Base-by-base conservation (phyloP, 179 eudicot genomes). In the Spergularia azorica region DNA sequence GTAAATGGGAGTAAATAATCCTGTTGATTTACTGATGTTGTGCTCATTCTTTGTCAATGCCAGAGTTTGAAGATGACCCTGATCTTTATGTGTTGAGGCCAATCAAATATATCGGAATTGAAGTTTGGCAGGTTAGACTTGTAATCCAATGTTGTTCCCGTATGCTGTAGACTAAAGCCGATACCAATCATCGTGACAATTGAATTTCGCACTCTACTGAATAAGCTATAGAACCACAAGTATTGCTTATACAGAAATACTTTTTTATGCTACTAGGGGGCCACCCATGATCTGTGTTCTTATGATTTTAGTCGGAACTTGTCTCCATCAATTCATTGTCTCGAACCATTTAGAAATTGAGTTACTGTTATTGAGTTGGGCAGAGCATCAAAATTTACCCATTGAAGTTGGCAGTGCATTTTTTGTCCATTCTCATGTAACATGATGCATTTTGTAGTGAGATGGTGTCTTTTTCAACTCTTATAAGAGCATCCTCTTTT, bases 1-100 rank as follows among this genome's bases (percentile, higher is more conserved):
- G 26, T n/a, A 8, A 11, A 59, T 11, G 46, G 48, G 16, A 38
- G 17, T 0, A 0, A 6, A 70, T 14, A 21, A n/a, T 36, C 56
- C 73, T 16, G 18, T 46, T 3, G 14, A 63, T 66, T 65, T 56
- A 72, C 56, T 60, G 73, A 80, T 54, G 39, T 5, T 69, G 63
- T 26, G 11, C n/a, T 41, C n/a, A 18, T 57, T 32, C 6, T 52
- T 51, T 77, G 59, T 76, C 72, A 60, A 16, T 52, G 74, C 46
- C 88, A 91, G 97, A 91, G 70, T 90, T 91, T 66, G 91, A 91
- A 83, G 97, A 91, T 77, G 97, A 91, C 69, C 97, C 95, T 17
- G 95, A 91, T 82, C 88, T 91, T 65, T 91, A 91, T 83, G 92
- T 91, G 63, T 61, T 88, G 86, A 87, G 72, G 82, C 90, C 91